These are phyloP conservation scores for Fusarium clavum DNA, from an alignment of 2,329 filamentous ascomycete genomes.

Conservation along the genomic window DNA sequence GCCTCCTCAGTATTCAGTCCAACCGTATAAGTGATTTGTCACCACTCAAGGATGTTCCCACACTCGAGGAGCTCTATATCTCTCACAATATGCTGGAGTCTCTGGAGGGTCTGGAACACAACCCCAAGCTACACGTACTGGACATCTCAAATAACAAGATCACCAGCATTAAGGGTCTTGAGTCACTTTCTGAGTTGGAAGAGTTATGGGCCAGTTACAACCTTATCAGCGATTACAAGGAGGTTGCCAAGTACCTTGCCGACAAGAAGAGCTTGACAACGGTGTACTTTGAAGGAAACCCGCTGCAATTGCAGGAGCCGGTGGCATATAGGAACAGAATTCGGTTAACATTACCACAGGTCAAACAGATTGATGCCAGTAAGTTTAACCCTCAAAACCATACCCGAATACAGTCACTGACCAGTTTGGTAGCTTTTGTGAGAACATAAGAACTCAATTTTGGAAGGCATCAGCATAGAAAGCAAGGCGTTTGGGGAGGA, in stretches of 20 bases:
- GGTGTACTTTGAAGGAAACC: constrained; percentile 97
- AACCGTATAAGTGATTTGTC: constrained; percentile 87
- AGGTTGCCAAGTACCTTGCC: constrained; percentile 80
- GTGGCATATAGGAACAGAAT: constrained; percentile 96
- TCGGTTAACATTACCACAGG: constrained; percentile 83
- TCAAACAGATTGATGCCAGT: constrained; percentile 98
- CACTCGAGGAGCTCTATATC: constrained; percentile 93
- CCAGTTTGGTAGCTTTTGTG: constrained; percentile 48
- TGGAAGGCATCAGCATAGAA: constrained; percentile 27
- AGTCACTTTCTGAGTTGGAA: constrained; percentile 76
- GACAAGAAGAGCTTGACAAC: constrained; percentile 86
- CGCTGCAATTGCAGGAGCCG: constrained; percentile 81
- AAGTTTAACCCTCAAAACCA: constrained; percentile 59
- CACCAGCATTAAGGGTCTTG: constrained; percentile 77
- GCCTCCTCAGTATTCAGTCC: constrained; percentile 92
- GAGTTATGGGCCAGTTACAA: constrained; percentile 98
- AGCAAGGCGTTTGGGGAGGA: constrained; percentile 43
- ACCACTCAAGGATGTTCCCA: constrained; percentile 77
- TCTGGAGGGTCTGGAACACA: constrained; percentile 77
- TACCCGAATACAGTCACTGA: background rate
- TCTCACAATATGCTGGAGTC: constrained; percentile 91
- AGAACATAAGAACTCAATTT: constrained; percentile 39
- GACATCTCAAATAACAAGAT: constrained; percentile 94
- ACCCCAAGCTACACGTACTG: constrained; percentile 77
- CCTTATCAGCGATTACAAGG: constrained; percentile 79